These are phyloP conservation scores for Croton setiger DNA, from an alignment of 441 rosid genomes.

Conservation along the genomic window DNA sequence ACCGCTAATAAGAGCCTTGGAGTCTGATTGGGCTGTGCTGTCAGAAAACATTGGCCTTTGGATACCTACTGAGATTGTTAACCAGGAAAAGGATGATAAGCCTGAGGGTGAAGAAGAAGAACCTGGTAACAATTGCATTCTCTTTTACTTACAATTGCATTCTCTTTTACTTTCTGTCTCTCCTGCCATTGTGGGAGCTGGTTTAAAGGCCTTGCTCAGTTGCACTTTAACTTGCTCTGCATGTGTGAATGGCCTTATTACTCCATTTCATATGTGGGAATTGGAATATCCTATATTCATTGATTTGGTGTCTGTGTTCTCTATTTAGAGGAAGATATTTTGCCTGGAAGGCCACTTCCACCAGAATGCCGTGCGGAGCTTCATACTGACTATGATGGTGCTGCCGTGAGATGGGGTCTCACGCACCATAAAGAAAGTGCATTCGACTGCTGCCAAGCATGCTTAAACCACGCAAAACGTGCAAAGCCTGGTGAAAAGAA, in stretches of 20 bases:
- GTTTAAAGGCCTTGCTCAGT: background rate
- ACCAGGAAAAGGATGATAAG: conserved; percentile 81
- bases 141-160: conserved; percentile 4
- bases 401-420: conserved; percentile 97
- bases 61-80: conserved; percentile 65
- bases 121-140: conserved; percentile 40
- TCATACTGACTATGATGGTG: conserved; percentile 89
- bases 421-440: conserved; percentile 95
- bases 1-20: conserved; percentile 66
- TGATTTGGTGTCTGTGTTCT: background rate
- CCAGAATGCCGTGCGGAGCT: conserved; percentile 75
- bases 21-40: conserved; percentile 71
- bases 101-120: conserved; percentile 78
- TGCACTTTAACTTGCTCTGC: conserved; percentile 6
- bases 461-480: conserved; percentile 77
- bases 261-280: background rate
- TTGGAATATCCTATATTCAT: background rate
- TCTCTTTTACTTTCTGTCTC: background rate
- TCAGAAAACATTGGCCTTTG: conserved; percentile 87
- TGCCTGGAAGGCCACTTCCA: conserved; percentile 87
- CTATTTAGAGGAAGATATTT: conserved; percentile 58
- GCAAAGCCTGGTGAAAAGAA: conserved; percentile 73
- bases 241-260: background rate
- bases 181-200: background rate
- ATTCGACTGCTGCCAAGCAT: conserved; percentile 96